These are phyloP conservation scores for Fusarium sp. DNA, from an alignment of 2,329 filamentous ascomycete genomes.

Conservation along the genomic window DNA sequence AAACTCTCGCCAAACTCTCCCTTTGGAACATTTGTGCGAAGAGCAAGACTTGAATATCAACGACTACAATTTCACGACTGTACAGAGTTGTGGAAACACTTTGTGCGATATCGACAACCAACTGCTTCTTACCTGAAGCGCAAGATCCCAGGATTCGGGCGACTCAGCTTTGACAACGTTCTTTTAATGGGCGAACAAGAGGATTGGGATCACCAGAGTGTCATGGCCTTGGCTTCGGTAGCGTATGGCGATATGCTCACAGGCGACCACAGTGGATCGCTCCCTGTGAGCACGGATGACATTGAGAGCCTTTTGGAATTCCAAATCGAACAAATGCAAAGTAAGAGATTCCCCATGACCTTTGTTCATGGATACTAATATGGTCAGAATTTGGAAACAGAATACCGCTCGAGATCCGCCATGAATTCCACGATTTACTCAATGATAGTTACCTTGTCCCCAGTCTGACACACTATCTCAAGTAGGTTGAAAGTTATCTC, in stretches of 20 bases:
- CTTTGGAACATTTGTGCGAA: constrained; percentile 82
- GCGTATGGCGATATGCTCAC: constrained; percentile 66
- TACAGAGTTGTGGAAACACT: constrained; percentile 82
- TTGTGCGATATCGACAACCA: constrained; percentile 83
- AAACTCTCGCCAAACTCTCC: constrained; percentile 80
- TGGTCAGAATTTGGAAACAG: constrained; percentile 77
- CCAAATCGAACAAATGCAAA: constrained; percentile 89
- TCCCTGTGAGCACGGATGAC: constrained; percentile 79
- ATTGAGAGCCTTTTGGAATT: constrained; percentile 86
- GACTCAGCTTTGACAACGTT: constrained; percentile 70
- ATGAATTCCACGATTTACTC: constrained; percentile 77
- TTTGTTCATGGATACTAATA: constrained; percentile 14
- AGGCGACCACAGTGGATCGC: constrained; percentile 55
- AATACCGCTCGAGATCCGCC: constrained; percentile 78
- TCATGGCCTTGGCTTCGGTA: constrained; percentile 60
- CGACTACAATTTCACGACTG: constrained; percentile 84
- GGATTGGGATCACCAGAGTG: constrained; percentile 61
- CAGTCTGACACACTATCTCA: constrained; percentile 80
- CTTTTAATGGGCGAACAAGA: constrained; percentile 62
- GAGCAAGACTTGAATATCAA: constrained; percentile 82
- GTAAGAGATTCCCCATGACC: constrained; percentile 57
- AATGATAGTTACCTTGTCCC: constrained; percentile 75
- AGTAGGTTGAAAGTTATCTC: constrained; percentile 54
- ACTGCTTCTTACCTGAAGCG: constrained; percentile 75
- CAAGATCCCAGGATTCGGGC: constrained; percentile 69